Evolutionary conservation across 2,329 filamentous ascomycete species (phyloP).

Genomic region (Microsporum audouinii): DNA sequence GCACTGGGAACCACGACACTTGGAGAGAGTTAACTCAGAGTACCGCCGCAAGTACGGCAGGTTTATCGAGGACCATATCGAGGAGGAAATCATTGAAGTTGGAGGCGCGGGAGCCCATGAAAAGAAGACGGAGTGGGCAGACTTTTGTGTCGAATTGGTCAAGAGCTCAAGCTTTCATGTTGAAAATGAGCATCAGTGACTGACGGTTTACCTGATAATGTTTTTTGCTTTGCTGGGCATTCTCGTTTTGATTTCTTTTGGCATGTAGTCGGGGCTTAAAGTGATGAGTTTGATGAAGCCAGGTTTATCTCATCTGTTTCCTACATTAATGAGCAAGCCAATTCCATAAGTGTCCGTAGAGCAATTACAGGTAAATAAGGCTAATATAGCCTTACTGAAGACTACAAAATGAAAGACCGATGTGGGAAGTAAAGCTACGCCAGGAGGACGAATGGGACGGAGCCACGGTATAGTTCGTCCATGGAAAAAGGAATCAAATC

Average conservation of each 20-base stretch:
- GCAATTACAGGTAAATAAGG: too few relatives aligned
- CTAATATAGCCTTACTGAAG: background rate
- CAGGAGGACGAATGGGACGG: background rate
- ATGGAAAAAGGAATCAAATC: background rate
- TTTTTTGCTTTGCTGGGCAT: background rate
- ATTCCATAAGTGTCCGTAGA: too few relatives aligned
- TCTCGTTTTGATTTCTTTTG: background rate
- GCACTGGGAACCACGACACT: slow-evolving; percentile 82
- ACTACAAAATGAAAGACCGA: background rate
- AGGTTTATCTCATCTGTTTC: background rate
- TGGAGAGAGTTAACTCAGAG: slow-evolving; percentile 66
- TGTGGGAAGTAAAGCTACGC: background rate
- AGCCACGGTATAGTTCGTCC: background rate
- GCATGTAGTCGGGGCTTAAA: background rate
- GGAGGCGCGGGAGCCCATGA: slow-evolving; percentile 19
- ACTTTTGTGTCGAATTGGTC: slow-evolving; percentile 58
- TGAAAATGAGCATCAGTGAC: background rate
- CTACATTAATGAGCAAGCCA: background rate
- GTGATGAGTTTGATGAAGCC: background rate
- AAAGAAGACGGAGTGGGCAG: slow-evolving; percentile 50
- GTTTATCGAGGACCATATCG: slow-evolving; percentile 65
- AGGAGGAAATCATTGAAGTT: slow-evolving; percentile 56
- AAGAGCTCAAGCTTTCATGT: slow-evolving; percentile 23
- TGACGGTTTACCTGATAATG: background rate
- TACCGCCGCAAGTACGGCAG: slow-evolving; percentile 67